These are phyloP conservation scores for Pseudogymnoascus sp. DNA, from an alignment of 2,329 filamentous ascomycete species.

Conservation along the genomic window DNA sequence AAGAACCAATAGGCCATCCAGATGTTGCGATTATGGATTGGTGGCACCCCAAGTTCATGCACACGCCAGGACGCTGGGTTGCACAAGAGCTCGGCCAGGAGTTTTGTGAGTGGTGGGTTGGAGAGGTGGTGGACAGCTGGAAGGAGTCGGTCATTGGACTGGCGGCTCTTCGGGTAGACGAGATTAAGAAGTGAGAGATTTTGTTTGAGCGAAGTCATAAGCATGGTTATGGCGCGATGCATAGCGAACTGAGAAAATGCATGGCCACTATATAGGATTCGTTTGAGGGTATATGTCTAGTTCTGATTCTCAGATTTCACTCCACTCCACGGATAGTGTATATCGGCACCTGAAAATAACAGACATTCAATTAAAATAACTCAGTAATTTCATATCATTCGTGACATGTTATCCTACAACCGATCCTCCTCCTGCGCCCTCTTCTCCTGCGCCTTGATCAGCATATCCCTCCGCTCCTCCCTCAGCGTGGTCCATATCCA, in stretches of 20 bases:
- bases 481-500: constrained; percentile 70
- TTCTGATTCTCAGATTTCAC: neutral
- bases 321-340: neutral
- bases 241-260: constrained; percentile 5
- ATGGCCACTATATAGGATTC: neutral
- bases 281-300: neutral
- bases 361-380: constrained; percentile 5
- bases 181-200: constrained; percentile 10
- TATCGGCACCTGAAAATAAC: neutral
- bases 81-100: constrained; percentile 8
- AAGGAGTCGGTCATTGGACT: constrained; percentile 27
- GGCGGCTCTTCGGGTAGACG: constrained; percentile 15
- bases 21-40: neutral
- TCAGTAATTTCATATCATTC: neutral
- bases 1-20: neutral
- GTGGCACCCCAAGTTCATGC: neutral
- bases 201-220: neutral
- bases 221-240: constrained; percentile 6
- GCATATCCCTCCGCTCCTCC: constrained; percentile 48
- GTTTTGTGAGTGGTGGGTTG: constrained; percentile 17
- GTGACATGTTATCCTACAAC: constrained; percentile 8
- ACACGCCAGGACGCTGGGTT: neutral
- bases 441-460: constrained; percentile 25
- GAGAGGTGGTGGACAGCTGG: constrained; percentile 22
- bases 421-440: constrained; percentile 32